Base-by-base conservation (phyloP, 2,329 filamentous ascomycete genomes). In the Pestalotiopsis sp. region DNA sequence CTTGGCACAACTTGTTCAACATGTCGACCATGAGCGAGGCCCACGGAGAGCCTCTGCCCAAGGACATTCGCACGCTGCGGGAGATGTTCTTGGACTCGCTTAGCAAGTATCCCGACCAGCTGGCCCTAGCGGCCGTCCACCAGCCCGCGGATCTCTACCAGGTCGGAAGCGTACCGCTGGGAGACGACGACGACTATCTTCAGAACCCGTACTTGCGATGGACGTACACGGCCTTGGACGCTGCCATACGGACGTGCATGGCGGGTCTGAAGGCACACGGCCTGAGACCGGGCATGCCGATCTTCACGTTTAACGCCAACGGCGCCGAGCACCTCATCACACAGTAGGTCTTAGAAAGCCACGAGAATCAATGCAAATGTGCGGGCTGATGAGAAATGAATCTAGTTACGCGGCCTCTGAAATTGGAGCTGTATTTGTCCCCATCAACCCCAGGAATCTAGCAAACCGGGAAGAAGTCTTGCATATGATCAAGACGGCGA, bases 271-370 rank as follows among this genome's bases (percentile, higher is more conserved):
- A 20, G 14, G 64, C 52, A 39, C 13, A 55, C 13, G 64, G 64
- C 17, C 20, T 66, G n/a, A 39, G 45, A 17, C 64, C 64, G 12
- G 64, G 64, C 13, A 60, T 60, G 64, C 31, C 64, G 4, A 9
- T 66, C 14, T 66, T 66, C 36, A 66, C 64, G 17, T 66, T 66
- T 55, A 45, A 59, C 6, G 23, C 31, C n/a, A 66, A 66, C n/a
- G 20, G 52, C 23, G 64, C 39, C 20, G 45, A 65, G 64, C 64
- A 65, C 20, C 20, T 58, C 2, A 57, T 65, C 14, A 31, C 64
- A 20, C n/a, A 45, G 61, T 64, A 31, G 31, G 36, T 49, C 2
- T 14, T 13, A 4, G 13, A 39, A 23, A 36, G 3, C 3, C 23
- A 2, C 9, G 11, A 14, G n/a, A 3, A 64, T n/a, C 39, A 63